phyloP scores from a whole-genome alignment of 345 rosid species.

The Salix viminalis region DNA sequence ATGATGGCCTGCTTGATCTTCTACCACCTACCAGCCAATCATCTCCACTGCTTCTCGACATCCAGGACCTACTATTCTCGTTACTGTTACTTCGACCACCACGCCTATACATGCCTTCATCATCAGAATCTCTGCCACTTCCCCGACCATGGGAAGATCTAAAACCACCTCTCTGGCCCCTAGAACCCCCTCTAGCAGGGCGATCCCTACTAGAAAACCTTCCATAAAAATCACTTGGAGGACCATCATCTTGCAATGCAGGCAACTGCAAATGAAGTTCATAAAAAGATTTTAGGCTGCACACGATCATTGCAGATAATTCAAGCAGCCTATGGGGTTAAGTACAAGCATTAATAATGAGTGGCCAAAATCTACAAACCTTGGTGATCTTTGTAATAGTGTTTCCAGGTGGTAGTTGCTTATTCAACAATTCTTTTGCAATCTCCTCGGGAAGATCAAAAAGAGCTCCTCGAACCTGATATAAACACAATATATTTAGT shows the following conservation, averaged over 20 bases:
- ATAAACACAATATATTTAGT: constrained; percentile 17
- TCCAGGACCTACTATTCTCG: constrained; percentile 47
- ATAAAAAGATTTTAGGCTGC: neutral
- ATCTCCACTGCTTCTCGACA: constrained; percentile 50
- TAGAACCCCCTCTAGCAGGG: constrained; percentile 46
- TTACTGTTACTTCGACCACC: constrained; percentile 51
- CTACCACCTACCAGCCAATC: constrained; percentile 81
- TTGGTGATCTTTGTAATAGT: constrained; percentile 62
- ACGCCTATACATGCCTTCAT: constrained; percentile 30
- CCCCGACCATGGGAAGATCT: constrained; percentile 60
- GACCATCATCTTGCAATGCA: constrained; percentile 90
- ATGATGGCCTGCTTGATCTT: constrained; percentile 50
- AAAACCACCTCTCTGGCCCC: constrained; percentile 35
- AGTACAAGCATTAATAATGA: neutral
- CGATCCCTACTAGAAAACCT: constrained; percentile 73
- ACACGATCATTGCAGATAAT: neutral
- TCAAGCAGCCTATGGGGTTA: constrained; percentile 2
- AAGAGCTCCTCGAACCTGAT: constrained; percentile 92
- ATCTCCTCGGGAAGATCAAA: constrained; percentile 95
- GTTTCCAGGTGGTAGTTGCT: constrained; percentile 77
- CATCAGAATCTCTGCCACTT: constrained; percentile 48
- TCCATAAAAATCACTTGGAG: constrained; percentile 72
- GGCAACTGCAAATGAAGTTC: constrained; percentile 55
- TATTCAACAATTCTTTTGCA: constrained; percentile 68
- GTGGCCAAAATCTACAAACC: constrained; percentile 34